Evolutionary conservation across 768 basidiomycete species (phyloP).

Genomic region (Rubroboletus satanas): DNA sequence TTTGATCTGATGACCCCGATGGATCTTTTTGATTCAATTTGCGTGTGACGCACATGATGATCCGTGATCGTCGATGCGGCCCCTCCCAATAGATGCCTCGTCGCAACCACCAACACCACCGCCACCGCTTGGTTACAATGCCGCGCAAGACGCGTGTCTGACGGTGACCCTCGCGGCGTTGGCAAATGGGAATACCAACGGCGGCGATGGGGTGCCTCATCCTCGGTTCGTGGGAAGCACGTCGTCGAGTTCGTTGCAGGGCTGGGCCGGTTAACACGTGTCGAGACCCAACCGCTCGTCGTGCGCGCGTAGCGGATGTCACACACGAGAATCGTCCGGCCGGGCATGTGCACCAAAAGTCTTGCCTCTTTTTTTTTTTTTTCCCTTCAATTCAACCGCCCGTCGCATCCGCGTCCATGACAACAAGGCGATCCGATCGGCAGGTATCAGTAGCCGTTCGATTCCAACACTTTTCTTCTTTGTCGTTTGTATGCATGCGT

Average conservation of each 20-base stretch:
- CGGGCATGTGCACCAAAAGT: background rate
- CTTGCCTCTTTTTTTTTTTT: background rate
- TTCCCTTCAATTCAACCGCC: background rate
- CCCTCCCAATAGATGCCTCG: conserved; percentile 1
- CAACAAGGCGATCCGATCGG: background rate
- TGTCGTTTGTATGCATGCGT: background rate
- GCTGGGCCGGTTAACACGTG: conserved; percentile 25
- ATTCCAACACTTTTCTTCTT: background rate
- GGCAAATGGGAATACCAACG: background rate
- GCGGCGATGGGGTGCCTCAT: conserved; percentile 3
- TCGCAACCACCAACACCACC: conserved; percentile 5
- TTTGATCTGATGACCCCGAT: background rate
- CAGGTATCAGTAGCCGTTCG: no score
- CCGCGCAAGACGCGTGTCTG: conserved; percentile 5
- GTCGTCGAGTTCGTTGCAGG: conserved; percentile 28
- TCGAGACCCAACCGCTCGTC: background rate
- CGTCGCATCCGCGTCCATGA: background rate
- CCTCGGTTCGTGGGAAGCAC: conserved; percentile 16
- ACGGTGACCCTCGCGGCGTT: background rate
- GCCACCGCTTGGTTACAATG: conserved; percentile 10
- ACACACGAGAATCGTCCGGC: background rate
- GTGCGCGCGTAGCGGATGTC: background rate
- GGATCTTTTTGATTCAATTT: background rate
- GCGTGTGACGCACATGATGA: background rate
- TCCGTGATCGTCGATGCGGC: conserved; percentile 5